A percentile compares a stretch with the other conserved stretches of the same genome.
These are phyloP conservation scores for Melampsora americana DNA, from an alignment of 1,284 basidiomycete genomes.

Conservation along the genomic window DNA sequence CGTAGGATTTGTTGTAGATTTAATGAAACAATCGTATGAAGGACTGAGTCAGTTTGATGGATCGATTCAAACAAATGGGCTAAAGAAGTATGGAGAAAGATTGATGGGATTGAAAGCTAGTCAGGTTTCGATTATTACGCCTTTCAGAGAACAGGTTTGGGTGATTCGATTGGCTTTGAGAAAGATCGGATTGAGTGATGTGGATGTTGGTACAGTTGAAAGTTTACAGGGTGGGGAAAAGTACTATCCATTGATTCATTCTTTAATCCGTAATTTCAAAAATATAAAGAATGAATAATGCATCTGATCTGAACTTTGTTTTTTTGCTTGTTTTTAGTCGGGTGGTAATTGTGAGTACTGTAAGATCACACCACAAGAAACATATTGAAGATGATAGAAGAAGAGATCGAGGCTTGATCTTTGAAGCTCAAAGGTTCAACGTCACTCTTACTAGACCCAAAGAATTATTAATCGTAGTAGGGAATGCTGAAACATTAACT, in stretches of 20 bases:
- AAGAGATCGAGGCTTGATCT: conserved; percentile 53
- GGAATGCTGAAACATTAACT: conserved; percentile 53
- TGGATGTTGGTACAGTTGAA: conserved; percentile 56
- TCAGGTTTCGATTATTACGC: conserved; percentile 54
- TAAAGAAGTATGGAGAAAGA: neutral
- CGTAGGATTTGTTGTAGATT: conserved; percentile 23
- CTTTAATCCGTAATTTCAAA: too few species aligned
- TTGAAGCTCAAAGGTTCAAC: conserved; percentile 56
- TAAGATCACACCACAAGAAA: conserved; percentile 50
- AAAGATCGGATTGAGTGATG: conserved; percentile 49
- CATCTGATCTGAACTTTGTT: neutral
- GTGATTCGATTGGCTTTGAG: conserved; percentile 54
- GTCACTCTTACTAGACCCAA: conserved; percentile 57
- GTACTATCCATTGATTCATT: conserved; percentile 13
- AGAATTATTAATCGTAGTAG: conserved; percentile 55
- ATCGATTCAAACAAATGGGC: conserved; percentile 46
- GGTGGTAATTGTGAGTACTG: conserved; percentile 54
- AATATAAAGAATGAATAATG: too few species aligned
- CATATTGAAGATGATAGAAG: conserved; percentile 53
- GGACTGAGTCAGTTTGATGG: conserved; percentile 50
- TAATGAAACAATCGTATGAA: neutral
- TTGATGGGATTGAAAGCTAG: conserved; percentile 1
- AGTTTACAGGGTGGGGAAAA: conserved; percentile 51
- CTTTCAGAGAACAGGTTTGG: conserved; percentile 57
- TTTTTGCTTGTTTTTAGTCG: conserved; percentile 33